Base-by-base conservation (phyloP, 768 basidiomycete genomes). In the Pleurotus pulmonarius region DNA sequence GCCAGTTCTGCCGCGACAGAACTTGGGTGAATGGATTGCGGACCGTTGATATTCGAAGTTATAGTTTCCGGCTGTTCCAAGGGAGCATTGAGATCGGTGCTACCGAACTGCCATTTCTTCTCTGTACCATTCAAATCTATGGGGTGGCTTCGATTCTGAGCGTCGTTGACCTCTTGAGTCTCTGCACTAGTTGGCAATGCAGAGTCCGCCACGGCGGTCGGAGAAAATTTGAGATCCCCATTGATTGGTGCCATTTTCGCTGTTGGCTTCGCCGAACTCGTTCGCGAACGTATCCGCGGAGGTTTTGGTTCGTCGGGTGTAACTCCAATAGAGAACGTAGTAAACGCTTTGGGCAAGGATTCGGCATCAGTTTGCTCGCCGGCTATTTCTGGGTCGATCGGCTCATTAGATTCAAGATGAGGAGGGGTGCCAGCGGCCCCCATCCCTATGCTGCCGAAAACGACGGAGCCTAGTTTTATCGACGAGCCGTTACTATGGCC, bases 51-150 rank as follows among this genome's bases (percentile, higher is more conserved):
- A 48, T 24, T 34, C 6, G 29, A 8, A 48, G 16, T 16, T 3
- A 8, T 24, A 2, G 16, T 20, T 20, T 39, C 16, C 20, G 47
- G 13, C 15, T n/a, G 26, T 15, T 9, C 18, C 12, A 16, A 46
- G 25, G 25, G 15, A 12, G 53, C 13, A 26, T n/a, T 15, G 1
- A 20, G 6, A 12, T 38, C 8, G 13, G 79, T 76, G 38, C 80
- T 79, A 15, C 85, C 85, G 64, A 86, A 86, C 64, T 79, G 76
- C 83, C 82, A 85, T 64, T 77, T 83, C 46, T 54, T 55, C 38
- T 64, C 67, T 45, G 46, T 46, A 29, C 29, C 49, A 25, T 66
- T 72, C 59, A 70, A 57, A 55, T 75, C 75, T 16, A 73, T 60
- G 20, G 29, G 20, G 72, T 61, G 3, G 24, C 34, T 20, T 24